Evolutionary conservation across 176 grass and related monocot genomes (phyloP).

Genomic region (Carex cristatella): DNA sequence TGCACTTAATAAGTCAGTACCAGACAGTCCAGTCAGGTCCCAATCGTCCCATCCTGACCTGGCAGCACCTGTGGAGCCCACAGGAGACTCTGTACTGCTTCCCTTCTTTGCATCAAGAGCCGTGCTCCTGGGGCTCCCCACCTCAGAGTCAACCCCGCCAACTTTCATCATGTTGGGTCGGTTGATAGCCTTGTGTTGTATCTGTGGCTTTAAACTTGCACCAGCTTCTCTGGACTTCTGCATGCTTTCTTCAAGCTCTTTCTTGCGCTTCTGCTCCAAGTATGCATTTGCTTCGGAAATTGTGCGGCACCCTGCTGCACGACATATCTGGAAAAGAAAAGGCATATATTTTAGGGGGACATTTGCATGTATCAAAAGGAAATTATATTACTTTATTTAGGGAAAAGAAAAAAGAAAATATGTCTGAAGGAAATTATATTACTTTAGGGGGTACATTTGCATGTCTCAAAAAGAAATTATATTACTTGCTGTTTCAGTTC

Average conservation of each 20-base stretch:
- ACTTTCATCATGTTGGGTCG: conserved; percentile 55
- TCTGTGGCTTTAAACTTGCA: conserved; percentile 41
- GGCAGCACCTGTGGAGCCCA: conserved; percentile 26
- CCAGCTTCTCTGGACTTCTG: conserved; percentile 59
- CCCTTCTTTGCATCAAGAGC: conserved; percentile 63
- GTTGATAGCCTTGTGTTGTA: conserved; percentile 43
- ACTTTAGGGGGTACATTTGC: too few species aligned
- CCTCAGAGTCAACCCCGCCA: conserved; percentile 30
- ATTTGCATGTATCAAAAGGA: neutral
- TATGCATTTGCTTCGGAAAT: conserved; percentile 75
- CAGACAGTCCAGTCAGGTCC: conserved; percentile 86
- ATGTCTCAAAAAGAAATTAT: too few species aligned
- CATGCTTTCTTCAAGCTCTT: conserved; percentile 47
- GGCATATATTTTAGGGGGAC: neutral
- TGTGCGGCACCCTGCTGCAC: conserved; percentile 71
- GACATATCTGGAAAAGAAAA: conserved; percentile 59
- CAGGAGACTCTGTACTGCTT: conserved; percentile 39
- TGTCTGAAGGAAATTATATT: too few species aligned
- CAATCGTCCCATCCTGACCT: conserved; percentile 73
- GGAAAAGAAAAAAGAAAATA: too few species aligned
- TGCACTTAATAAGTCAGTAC: conserved; percentile 71
- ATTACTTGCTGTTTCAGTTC: too few species aligned
- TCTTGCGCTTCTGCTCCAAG: conserved; percentile 83
- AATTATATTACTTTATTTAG: too few species aligned
- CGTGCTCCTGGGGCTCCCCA: conserved; percentile 36